A percentile compares a stretch with the other conserved stretches of the same genome.
These are phyloP conservation scores for Pyronema domesticum DNA, from an alignment of 495 filamentous ascomycete genomes.

Conservation along the genomic window DNA sequence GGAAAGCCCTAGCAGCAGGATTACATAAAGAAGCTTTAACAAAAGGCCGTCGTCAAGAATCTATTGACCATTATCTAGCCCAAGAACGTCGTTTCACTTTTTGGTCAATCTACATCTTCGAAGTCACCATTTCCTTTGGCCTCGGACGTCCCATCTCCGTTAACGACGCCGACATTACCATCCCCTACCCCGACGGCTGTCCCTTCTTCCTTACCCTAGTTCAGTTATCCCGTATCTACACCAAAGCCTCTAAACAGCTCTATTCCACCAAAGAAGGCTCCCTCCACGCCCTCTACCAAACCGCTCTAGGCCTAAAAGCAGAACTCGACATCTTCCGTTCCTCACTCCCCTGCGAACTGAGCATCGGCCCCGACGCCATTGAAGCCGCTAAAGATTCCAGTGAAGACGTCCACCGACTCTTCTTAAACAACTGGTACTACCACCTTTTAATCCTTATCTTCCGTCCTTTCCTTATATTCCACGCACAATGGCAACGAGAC, in stretches of 20 bases:
- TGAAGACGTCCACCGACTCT: background rate
- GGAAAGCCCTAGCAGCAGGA: slow-evolving; percentile 2
- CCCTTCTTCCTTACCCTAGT: background rate
- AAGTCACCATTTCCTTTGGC: background rate
- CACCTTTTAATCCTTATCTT: slow-evolving; percentile 1
- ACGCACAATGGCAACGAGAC: slow-evolving; percentile 1
- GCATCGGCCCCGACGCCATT: background rate
- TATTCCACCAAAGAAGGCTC: slow-evolving; percentile 1
- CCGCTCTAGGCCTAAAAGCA: background rate
- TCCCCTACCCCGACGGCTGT: background rate
- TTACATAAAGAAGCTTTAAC: slow-evolving; percentile 2
- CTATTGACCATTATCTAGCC: background rate
- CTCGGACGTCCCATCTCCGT: slow-evolving; percentile 1
- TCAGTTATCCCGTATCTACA: background rate
- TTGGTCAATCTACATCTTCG: slow-evolving; percentile 4
- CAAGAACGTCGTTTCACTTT: slow-evolving; percentile 1
- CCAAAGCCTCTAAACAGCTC: background rate
- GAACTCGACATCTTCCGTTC: background rate
- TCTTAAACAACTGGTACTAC: slow-evolving; percentile 5
- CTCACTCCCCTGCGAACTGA: background rate
- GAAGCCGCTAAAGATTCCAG: background rate
- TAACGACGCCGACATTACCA: slow-evolving; percentile 1
- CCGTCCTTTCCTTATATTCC: slow-evolving; percentile 5
- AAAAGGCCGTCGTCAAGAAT: background rate
- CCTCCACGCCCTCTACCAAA: background rate